Evolutionary conservation across 768 basidiomycete species (phyloP).

Genomic region (Ephemerocybe angulata): DNA sequence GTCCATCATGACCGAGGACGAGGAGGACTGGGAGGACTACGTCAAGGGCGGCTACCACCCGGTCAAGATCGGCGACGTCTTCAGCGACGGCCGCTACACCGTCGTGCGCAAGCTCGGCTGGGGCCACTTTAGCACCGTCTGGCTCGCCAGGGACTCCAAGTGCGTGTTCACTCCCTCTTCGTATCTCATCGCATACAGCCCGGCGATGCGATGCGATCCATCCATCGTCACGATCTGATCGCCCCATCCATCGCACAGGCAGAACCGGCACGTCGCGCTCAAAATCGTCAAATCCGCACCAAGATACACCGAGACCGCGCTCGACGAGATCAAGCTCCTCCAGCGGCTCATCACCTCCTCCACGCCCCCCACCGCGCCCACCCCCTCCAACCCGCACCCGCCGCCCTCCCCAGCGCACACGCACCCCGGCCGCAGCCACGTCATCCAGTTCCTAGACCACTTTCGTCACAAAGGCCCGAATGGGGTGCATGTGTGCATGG

Average conservation of each 20-base stretch:
- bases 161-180: slow-evolving; percentile 38
- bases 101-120: slow-evolving; percentile 95
- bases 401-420: slow-evolving; percentile 56
- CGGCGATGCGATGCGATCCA: background rate
- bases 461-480: slow-evolving; percentile 96
- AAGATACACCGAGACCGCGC: slow-evolving; percentile 94
- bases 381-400: slow-evolving; percentile 48
- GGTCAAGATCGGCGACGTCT: slow-evolving; percentile 91
- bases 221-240: background rate
- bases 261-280: slow-evolving; percentile 95
- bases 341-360: slow-evolving; percentile 90
- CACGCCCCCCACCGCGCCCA: slow-evolving; percentile 48
- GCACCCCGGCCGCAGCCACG: slow-evolving; percentile 88
- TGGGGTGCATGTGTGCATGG: slow-evolving; percentile 98
- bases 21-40: slow-evolving; percentile 90
- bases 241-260: slow-evolving; percentile 42
- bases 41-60: slow-evolving; percentile 83
- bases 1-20: slow-evolving; percentile 86
- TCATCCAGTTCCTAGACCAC: slow-evolving; percentile 96
- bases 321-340: slow-evolving; percentile 98
- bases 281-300: slow-evolving; percentile 98
- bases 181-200: slow-evolving; percentile 5
- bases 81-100: slow-evolving; percentile 81
- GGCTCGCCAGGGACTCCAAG: slow-evolving; percentile 84
- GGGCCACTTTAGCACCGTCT: slow-evolving; percentile 94